Percentiles rank a stretch among this genome's conserved stretches.
These are phyloP conservation scores for Penicillium paneum DNA, from an alignment of 2,329 filamentous ascomycete genomes.

Conservation along the genomic window DNA sequence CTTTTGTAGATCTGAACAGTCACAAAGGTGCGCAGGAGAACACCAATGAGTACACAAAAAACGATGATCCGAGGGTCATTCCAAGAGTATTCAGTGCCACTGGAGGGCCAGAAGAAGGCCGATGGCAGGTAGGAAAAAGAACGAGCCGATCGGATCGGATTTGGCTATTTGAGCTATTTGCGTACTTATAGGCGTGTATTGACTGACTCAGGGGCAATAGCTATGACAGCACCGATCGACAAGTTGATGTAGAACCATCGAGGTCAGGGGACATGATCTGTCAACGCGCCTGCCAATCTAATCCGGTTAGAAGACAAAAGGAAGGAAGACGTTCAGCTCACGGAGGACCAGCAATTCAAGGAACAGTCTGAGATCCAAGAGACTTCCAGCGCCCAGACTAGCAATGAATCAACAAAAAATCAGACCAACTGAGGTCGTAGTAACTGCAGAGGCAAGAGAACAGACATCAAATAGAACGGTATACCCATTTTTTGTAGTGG, in stretches of 20 bases:
- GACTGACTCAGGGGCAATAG: slow-evolving; percentile 37
- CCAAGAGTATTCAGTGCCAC: slow-evolving; percentile 27
- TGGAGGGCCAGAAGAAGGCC: slow-evolving; percentile 26
- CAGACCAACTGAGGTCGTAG: slow-evolving; percentile 30
- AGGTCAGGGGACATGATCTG: slow-evolving; percentile 39
- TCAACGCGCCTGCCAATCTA: slow-evolving; percentile 41
- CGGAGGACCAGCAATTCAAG: slow-evolving; percentile 45
- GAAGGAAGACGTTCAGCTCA: neutral
- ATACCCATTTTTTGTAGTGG: slow-evolving; percentile 35
- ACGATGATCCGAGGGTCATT: slow-evolving; percentile 23
- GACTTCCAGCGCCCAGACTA: slow-evolving; percentile 32
- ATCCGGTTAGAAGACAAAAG: neutral
- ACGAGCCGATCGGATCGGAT: slow-evolving; percentile 40
- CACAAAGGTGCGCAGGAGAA: slow-evolving; percentile 44
- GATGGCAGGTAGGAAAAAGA: slow-evolving; percentile 31
- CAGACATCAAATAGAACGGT: slow-evolving; percentile 37
- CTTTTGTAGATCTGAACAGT: slow-evolving; percentile 46
- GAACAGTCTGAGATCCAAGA: slow-evolving; percentile 40
- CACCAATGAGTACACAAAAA: slow-evolving; percentile 21
- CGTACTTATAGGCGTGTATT: slow-evolving; percentile 26
- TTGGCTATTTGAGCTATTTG: slow-evolving; percentile 25
- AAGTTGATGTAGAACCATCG: slow-evolving; percentile 48
- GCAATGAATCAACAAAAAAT: slow-evolving; percentile 36
- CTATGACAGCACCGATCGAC: slow-evolving; percentile 40
- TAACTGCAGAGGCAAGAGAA: slow-evolving; percentile 37